A percentile compares a stretch with the other conserved stretches of the same genome.
Conservation (phyloP, 1,284 basidiomycete genomes). For the Boletellus sp. region DNA sequence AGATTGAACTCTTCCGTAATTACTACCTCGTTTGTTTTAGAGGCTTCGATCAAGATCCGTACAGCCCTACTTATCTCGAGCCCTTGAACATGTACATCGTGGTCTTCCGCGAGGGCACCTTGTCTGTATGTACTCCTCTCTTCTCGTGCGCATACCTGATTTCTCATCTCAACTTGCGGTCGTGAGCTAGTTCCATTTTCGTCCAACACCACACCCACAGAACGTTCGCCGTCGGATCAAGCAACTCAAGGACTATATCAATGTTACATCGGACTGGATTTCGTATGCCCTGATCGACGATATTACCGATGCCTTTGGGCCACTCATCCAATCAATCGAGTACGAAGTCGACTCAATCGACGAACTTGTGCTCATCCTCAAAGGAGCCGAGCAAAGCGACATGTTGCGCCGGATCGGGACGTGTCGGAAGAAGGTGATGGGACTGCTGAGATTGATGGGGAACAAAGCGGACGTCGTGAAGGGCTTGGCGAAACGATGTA, state of each 20-base stretch:
- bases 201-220: constrained; percentile 94
- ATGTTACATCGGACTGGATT: constrained; percentile 99
- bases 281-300: constrained; percentile 99
- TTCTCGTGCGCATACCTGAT: neutral
- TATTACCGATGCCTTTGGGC: constrained; percentile 99
- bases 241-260: constrained; percentile 99
- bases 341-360: constrained; percentile 99
- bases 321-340: constrained; percentile 97
- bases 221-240: constrained; percentile 98
- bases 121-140: constrained; percentile 63
- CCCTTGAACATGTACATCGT: constrained; percentile 99
- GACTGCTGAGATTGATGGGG: constrained; percentile 91
- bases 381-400: constrained; percentile 63
- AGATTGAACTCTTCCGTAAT: constrained; percentile 98
- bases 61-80: constrained; percentile 96
- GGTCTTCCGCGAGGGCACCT: constrained; percentile 96
- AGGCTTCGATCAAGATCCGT: constrained; percentile 97
- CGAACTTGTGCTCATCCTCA: constrained; percentile 95
- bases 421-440: constrained; percentile 99
- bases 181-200: constrained; percentile 86
- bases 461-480: constrained; percentile 99
- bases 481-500: constrained; percentile 95
- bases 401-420: constrained; percentile 86
- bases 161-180: constrained; percentile 1
- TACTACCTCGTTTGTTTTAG: constrained; percentile 99